These are phyloP conservation scores for Trypanosoma avium DNA, from an alignment of 208 protist species.

Conservation along the genomic window DNA sequence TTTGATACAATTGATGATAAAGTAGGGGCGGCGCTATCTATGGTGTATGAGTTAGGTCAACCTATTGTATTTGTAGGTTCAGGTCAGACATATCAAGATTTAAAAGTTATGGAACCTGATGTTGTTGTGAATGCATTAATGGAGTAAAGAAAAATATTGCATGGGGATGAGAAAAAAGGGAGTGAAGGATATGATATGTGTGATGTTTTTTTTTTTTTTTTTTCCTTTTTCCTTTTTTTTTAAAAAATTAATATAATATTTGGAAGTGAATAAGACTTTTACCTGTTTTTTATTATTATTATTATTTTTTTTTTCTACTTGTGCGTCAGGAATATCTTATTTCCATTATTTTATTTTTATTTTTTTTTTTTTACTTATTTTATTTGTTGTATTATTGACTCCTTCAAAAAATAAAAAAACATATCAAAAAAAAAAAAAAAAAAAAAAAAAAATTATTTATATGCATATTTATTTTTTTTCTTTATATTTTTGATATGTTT, in stretches of 20 bases:
- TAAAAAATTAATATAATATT: background rate
- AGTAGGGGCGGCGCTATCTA: conserved; percentile 98
- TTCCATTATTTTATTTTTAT: background rate
- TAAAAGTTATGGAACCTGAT: conserved; percentile 95
- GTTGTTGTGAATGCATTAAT: conserved; percentile 95
- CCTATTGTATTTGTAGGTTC: conserved; percentile 99
- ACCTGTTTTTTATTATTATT: no score
- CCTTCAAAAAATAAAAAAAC: background rate
- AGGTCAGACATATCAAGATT: conserved; percentile 98
- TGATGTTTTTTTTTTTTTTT: background rate
- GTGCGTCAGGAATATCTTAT: no score
- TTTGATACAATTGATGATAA: conserved; percentile 99
- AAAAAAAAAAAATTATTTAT: conserved; percentile 10
- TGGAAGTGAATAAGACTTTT: no score
- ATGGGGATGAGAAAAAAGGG: background rate
- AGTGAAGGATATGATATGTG: background rate
- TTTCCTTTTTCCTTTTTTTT: background rate
- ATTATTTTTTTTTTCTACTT: no score
- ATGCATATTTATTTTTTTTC: conserved; percentile 4
- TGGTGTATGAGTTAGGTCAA: conserved; percentile 98
- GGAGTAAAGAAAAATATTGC: conserved; percentile 43
- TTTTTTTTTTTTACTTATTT: background rate
- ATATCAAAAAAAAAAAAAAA: background rate
- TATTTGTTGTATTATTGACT: background rate
- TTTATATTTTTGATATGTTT: background rate